Conservation (phyloP, 352 stramenopile genomes). For the Globisporangium emineosum region DNA sequence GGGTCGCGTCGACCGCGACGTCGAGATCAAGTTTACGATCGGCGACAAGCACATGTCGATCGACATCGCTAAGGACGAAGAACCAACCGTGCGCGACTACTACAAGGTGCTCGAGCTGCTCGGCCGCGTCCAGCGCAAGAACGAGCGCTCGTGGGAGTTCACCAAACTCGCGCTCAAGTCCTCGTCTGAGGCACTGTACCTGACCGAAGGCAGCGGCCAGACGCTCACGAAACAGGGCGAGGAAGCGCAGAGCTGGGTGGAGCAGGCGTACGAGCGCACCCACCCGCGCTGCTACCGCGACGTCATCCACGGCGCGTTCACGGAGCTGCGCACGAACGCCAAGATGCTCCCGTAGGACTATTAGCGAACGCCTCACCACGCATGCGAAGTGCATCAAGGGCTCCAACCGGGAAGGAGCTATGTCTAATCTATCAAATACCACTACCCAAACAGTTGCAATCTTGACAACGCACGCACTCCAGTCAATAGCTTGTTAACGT, state of each 20-base stretch:
- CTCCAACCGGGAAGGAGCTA: no score
- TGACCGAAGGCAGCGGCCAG: slow-evolving; percentile 30
- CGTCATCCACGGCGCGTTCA: slow-evolving; percentile 26
- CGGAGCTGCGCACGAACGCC: slow-evolving; percentile 10
- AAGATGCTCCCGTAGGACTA: slow-evolving; percentile 12
- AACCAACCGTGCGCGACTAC: slow-evolving; percentile 25
- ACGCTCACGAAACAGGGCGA: slow-evolving; percentile 37
- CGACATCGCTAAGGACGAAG: slow-evolving; percentile 29
- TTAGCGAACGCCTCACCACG: no score
- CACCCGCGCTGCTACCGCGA: slow-evolving; percentile 39
- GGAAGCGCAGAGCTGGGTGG: slow-evolving; percentile 34
- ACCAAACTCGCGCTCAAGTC: slow-evolving; percentile 22
- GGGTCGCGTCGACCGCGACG: slow-evolving; percentile 43
- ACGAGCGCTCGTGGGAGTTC: slow-evolving; percentile 37
- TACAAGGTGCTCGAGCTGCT: slow-evolving; percentile 45
- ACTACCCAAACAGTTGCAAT: no score
- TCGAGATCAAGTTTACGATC: slow-evolving; percentile 38
- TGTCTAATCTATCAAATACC: no score
- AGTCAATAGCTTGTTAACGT: no score
- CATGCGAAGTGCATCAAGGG: no score
- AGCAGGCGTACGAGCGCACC: slow-evolving; percentile 28
- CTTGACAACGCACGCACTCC: no score
- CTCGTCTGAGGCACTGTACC: slow-evolving; percentile 29
- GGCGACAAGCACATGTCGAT: slow-evolving; percentile 27
- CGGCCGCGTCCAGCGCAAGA: slow-evolving; percentile 30